Base-by-base conservation (phyloP, 768 basidiomycete genomes). In the Rhodosporidiobolus odoratus region DNA sequence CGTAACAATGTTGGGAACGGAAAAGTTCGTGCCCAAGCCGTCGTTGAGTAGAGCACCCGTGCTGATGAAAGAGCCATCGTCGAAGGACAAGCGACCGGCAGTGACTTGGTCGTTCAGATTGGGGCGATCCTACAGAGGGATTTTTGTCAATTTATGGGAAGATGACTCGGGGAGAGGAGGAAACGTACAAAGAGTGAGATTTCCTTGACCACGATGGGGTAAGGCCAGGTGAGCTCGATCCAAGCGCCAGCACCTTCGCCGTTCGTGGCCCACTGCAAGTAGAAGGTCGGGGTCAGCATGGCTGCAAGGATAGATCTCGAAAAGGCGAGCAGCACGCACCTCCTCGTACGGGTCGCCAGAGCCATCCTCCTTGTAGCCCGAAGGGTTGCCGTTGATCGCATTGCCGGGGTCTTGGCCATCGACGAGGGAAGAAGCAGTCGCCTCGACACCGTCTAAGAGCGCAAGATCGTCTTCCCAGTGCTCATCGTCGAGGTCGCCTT, bases 81-180 rank as follows among this genome's bases (percentile, higher is more conserved):
- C 58, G 64, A 75, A 75, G 2, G 47, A 35, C 7, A 75, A 50
- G 8, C 37, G 30, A 7, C 61, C 66, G 56, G 53, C 57, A 1
- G 67, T 71, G 41, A 75, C 43, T 19, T 75, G 69, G 50, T 75
- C 74, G 50, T 19, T 27, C 4, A 57, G 43, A 60, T 75, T 75
- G 25, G 74, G 74, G 21, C 73, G 72, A 53, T 73, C 72, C 56
- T 65, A n/a, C 23, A 34, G 15, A 9, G 32, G 23, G 32, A 7
- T 16, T 4, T 30, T 13, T 8, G 52, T 19, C 8, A 50, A 30
- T n/a, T n/a, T 50, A 32, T 17, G 34, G 21, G 56, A 15, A 10
- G 38, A 62, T 9, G 23, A 38, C 21, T 10, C 30, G 35, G 5
- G 32, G 58, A 23, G 38, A 50, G 37, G 41, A 35, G 25, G 4